phyloP scores from a whole-genome alignment of 331 rosid species.

The Arachis monticola region DNA sequence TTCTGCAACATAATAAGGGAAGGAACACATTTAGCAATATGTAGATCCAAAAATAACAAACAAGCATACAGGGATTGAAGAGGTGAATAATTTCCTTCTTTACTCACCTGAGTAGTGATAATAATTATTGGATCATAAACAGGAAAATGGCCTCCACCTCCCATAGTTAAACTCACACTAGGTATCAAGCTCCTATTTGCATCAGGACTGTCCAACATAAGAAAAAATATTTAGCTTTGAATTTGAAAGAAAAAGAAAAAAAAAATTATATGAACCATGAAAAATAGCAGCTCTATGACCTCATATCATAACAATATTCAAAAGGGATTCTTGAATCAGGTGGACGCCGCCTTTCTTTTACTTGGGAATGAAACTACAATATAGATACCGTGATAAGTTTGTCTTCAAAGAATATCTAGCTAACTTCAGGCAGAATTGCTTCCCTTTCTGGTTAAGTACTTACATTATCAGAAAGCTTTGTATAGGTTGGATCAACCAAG shows the following conservation, averaged over 20 bases:
- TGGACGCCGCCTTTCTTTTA: conserved; percentile 63
- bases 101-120: conserved; percentile 71
- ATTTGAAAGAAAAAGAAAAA: neutral
- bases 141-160: conserved; percentile 76
- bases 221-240: conserved; percentile 39
- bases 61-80: conserved; percentile 33
- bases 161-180: conserved; percentile 76
- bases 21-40: conserved; percentile 33
- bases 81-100: conserved; percentile 15
- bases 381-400: conserved; percentile 34
- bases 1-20: conserved; percentile 56
- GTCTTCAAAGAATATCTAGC: conserved; percentile 32
- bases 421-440: conserved; percentile 28
- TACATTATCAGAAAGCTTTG: conserved; percentile 68
- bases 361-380: conserved; percentile 80
- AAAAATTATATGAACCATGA: conserved; percentile 17
- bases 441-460: conserved; percentile 45
- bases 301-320: conserved; percentile 87
- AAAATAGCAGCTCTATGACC: conserved; percentile 50
- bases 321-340: conserved; percentile 83
- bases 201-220: conserved; percentile 63
- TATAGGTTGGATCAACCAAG: conserved; percentile 77
- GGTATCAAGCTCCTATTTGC: conserved; percentile 78
- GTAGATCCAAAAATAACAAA: conserved; percentile 29
- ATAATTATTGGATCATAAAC: conserved; percentile 79